Base-by-base conservation (phyloP, 2,329 filamentous ascomycete species). In the Aureobasidium sp. region DNA sequence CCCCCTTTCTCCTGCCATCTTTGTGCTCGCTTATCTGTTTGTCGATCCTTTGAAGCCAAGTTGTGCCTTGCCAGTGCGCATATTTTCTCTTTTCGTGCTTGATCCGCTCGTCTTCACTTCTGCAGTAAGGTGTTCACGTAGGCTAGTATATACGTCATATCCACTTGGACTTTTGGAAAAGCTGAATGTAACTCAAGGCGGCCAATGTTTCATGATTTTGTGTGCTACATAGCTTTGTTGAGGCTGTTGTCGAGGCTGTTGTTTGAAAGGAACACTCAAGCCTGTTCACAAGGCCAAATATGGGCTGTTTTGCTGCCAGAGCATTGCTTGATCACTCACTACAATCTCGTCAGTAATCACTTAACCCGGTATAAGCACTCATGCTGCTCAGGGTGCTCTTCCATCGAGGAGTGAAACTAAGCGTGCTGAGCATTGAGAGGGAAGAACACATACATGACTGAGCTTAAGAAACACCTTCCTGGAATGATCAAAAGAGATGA, bases 401-500 rank as follows among this genome's bases (percentile, higher is more conserved):
- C 11, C n/a, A 2, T 31, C 33, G 19, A 39, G 7, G 14, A 35
- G 49, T n/a, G 39, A 24, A 3, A 3, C 37, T 39, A 39, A 47
- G 37, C 15, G 31, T 29, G 14, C 22, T 17, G 49, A 3, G 19
- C 19, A 14, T 39, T 7, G 3, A 1, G 17, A 15, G 22, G 12
- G 11, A 12, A 54, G 19, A 4, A 17, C 19, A 47, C 45, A 27
- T 45, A 60, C 44, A n/a, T 49, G 17, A 35, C 24, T 60, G 31
- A 60, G 57, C 35, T 33, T 60, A 3, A 50, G 35, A 14, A 60
- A 60, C 24, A 42, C 6, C 35, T 42, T 60, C 24, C 57, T 60
- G 14, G 57, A 50, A 22, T 29, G 44, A 62, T 69, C 68, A 40
- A 68, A 67, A 3, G 68, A 66, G 15, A 71, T 56, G 56, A 61